Evolutionary conservation across 1,284 basidiomycete species (phyloP), one percentile per base, ranked within the genome.

Genomic region (Earliella scabrosa): DNA sequence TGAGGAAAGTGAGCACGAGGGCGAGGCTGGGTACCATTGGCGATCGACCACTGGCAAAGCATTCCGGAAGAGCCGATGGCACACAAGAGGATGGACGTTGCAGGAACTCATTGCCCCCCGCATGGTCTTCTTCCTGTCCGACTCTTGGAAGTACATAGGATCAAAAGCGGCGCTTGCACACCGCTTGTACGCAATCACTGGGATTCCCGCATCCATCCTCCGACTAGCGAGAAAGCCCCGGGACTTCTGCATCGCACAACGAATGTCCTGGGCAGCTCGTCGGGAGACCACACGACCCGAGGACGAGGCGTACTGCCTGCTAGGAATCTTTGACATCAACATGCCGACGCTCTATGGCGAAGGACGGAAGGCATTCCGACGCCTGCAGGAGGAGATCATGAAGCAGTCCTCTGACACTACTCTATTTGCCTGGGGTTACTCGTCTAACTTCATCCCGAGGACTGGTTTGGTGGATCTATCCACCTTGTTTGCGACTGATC

Each of bases 291-390:
- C 54, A 36, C 40, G 58, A 2, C 3, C 48, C 1, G 53, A 59
- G 43, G 58, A 59, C 46, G 50, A 53, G 21, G 58, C 58, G 27
- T 59, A 59, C 38, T 50, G 45, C 18, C 54, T 59, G 32, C 54
- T 59, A 38, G 58, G 58, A 3, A 39, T 59, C 11, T 59, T 59
- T 16, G 43, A 45, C 8, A 50, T 59, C 43, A 49, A 43, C 50
- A 59, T 59, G 36, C 53, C 58, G 35, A 53, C 58, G 18, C 48
- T 55, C 40, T 59, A 59, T 29, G 58, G 53, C 18, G 58, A 59
- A 26, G 58, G 58, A 0, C 20, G 46, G 23, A 44, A 52, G 2
- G 58, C 58, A 40, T 59, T 59, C 49, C 34, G 38, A 5, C 50
- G 58, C 13, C 38, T 56, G n/a, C 58, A 59, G 32, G 46, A 50